Base-by-base conservation (phyloP, 2,329 filamentous ascomycete genomes). In the Diaporthe vaccinii region DNA sequence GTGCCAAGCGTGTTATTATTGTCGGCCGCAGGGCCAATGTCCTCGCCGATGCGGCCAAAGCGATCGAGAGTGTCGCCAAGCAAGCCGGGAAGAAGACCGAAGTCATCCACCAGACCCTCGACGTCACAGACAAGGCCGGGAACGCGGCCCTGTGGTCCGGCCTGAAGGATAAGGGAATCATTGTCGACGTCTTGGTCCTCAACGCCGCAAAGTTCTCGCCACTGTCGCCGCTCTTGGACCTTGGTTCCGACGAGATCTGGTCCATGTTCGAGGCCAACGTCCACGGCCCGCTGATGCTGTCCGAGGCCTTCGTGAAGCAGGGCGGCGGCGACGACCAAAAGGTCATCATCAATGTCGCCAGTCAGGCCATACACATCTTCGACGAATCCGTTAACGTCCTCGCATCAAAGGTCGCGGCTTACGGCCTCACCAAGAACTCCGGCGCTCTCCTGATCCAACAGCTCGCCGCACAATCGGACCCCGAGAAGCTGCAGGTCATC, bases 401-500 rank as follows among this genome's bases (percentile, higher is more conserved):
- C 14, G 36, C 59, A 1, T 76, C 76, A 2, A 39, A 31, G 25
- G n/a, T 20, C 3, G 46, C 17, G 51, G 70, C 61, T 0, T 81
- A 81, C 41, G 67, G 57, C 25, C 68, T 80, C 31, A 80, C 77
- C 49, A 82, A 81, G 75, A 74, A 75, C 36, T 46, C 77, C 0
- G 79, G 76, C 22, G 78, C 78, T 0, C 74, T 76, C 25, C 53
- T 77, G 8, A 8, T 78, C 6, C 78, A 79, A 73, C 75, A 78
- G 49, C 67, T 80, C 17, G 80, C 80, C 41, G 73, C 76, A 22
- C 53, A 76, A 20, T 25, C 74, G 7, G 22, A 67, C 49, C 61
- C 78, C 4, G 75, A 78, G 41, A 59, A 78, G 59, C 46, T 80
- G 58, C 79, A 79, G 69, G 58, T 81, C 28, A 5, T 80, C 68